Conservation (phyloP, 305 asterid species). For the Fraxinus floribunda region DNA sequence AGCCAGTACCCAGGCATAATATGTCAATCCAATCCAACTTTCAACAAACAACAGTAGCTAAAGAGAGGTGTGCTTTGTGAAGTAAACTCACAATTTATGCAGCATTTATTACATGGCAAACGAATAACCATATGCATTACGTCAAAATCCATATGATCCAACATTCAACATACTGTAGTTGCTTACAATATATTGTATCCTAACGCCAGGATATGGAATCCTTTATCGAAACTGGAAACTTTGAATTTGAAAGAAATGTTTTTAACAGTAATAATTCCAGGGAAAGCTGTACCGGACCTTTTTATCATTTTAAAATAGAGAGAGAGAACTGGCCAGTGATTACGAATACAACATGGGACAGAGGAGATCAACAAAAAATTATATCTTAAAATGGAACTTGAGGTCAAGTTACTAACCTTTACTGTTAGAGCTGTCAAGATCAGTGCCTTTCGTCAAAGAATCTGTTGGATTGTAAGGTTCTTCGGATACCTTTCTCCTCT, state of each 20-base stretch:
- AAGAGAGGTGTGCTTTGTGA: neutral
- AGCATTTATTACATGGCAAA: neutral
- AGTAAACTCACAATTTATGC: neutral
- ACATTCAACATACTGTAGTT: neutral
- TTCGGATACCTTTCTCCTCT: conserved; percentile 48
- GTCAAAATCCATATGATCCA: neutral
- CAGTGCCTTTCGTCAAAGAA: conserved; percentile 30
- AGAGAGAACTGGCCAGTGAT: neutral
- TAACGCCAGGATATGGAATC: neutral
- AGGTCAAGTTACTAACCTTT: conserved; percentile 37
- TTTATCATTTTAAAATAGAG: neutral
- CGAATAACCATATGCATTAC: neutral
- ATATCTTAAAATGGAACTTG: neutral
- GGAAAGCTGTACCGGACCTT: neutral
- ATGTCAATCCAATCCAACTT: neutral
- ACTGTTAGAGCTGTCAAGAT: conserved; percentile 30
- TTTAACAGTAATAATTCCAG: neutral
- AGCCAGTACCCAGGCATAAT: neutral
- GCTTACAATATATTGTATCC: neutral
- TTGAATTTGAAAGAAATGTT: neutral
- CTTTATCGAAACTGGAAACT: neutral
- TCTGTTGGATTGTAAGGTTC: conserved; percentile 48
- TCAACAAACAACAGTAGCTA: neutral
- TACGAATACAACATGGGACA: neutral
- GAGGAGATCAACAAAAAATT: neutral